These are phyloP conservation scores for Apodospora peruviana DNA, from an alignment of 495 filamentous ascomycete genomes.

Conservation along the genomic window DNA sequence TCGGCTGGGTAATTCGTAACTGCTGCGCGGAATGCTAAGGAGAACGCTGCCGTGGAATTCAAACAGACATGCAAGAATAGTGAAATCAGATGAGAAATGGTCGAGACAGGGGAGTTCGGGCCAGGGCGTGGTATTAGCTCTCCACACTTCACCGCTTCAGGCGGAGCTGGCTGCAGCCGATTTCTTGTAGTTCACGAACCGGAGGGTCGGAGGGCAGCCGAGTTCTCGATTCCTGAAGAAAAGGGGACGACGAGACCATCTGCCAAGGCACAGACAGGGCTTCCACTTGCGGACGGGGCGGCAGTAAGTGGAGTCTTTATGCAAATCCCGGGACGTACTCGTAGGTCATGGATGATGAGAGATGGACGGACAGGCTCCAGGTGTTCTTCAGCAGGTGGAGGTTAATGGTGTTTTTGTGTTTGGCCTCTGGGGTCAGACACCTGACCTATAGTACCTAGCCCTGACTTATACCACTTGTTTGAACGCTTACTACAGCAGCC, in stretches of 20 bases:
- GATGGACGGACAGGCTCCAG: background rate
- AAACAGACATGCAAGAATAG: too few relatives aligned
- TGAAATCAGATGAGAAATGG: too few relatives aligned
- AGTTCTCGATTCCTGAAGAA: background rate
- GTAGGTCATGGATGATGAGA: background rate
- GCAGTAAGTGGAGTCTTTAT: constrained; percentile 15
- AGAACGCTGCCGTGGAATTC: too few relatives aligned
- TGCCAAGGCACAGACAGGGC: constrained; percentile 5
- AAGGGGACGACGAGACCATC: background rate
- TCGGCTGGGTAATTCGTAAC: too few relatives aligned
- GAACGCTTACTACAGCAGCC: too few relatives aligned
- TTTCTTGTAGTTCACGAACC: background rate
- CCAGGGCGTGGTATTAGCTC: background rate
- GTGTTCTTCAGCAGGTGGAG: background rate
- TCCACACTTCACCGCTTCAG: background rate
- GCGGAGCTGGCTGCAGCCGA: background rate
- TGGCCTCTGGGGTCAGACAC: too few relatives aligned
- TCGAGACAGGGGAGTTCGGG: too few relatives aligned
- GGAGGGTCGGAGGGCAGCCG: background rate
- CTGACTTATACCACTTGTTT: too few relatives aligned
- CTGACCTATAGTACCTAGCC: too few relatives aligned
- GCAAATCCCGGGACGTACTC: constrained; percentile 9
- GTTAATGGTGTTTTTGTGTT: too few relatives aligned
- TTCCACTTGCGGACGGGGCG: constrained; percentile 7
- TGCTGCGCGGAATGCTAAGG: too few relatives aligned